Evolutionary conservation across 108 stramenopile genomes (phyloP), one percentile per base, ranked within the genome.

Genomic region (Cyclotella cryptica): DNA sequence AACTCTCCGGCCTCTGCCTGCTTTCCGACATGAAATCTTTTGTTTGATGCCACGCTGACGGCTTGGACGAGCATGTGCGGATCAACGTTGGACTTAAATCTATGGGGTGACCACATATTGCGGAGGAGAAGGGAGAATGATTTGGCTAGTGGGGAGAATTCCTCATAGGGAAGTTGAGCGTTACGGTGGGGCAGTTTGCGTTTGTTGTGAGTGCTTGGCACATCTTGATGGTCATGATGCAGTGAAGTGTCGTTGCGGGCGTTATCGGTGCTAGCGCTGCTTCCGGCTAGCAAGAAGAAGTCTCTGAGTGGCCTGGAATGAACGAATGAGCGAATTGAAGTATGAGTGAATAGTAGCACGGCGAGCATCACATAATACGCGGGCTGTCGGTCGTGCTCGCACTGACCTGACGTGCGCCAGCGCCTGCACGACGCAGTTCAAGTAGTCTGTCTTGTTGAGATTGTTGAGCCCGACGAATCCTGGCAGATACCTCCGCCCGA

Each of bases 391-490:
- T 10, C 2, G 40, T 8, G 18, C 13, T 13, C 9, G 12, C 24
- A 26, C 44, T 66, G 7, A 66, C 65, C 65, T 63, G 5, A 99
- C 97, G 77, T 97, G 97, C 0, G 85, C 94, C 72, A 99, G 84
- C 0, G 95, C 92, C 79, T 98, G 98, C 47, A 99, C 90, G 21
- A 89, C 84, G 15, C 90, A 91, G 71, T 96, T 98, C 65, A 98
- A 80, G 73, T 93, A 96, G 83, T 99, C 99, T 0, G 99, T 97
- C 75, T 89, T 88, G 63, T 89, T 80, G 44, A 98, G 78, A 85
- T 98, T 98, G 85, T 98, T 98, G 73, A 98, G 73, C 1, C 98
- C 98, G 7, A 97, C 89, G 86, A 92, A 97, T 13, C 99, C 99
- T 3, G 96, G 98, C 41, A 98, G 83, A 83, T 98, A 99, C 42